Base-by-base conservation (phyloP, 495 filamentous ascomycete genomes). In the Mycothermus thermophilus region DNA sequence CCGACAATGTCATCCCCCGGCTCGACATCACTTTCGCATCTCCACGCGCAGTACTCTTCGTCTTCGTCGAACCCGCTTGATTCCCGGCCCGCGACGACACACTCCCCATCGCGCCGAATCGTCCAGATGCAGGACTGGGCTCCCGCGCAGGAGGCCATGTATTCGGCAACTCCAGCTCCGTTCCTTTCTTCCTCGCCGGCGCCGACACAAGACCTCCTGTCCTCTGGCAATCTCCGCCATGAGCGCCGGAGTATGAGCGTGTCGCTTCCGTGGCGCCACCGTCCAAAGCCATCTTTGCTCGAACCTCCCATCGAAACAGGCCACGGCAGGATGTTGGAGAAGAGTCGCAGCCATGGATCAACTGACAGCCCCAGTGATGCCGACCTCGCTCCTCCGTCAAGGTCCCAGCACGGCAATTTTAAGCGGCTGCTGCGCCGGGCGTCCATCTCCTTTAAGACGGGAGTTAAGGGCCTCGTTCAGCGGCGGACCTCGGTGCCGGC, bases 351-450 rank as follows among this genome's bases (percentile, higher is more conserved):
- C 38, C 49, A 49, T 42, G 52, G 35, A 13, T 52, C 49, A 34
- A 46, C 34, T 27, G 45, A 17, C 15, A 40, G 30, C 7, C 42
- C 30, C 26, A 26, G 43, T 13, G 42, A 37, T 11, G 34, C 27
- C 11, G 35, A 44, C 19, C 30, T 29, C 28, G 47, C 26, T 1
- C 45, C 33, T 11, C 35, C 40, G 7, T 28, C 40, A 14, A 48
- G 34, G 22, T 30, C 49, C 15, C 35, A 52, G 42, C 33, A 47
- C 34, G 2, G 38, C 27, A 48, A 47, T 27, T 16, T 70, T 18
- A 64, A 60, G 38, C 54, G 60, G 8, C 61, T 61, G 35, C 44
- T 71, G 11, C 59, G 67, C n/a, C 56, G 63, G 16, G 67, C 67
- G 4, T 72, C 69, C 4, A 27, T 66, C 17, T 70, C 64, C 20